A percentile compares a stretch with the other conserved stretches of the same genome.
These are phyloP conservation scores for Annulohypoxylon bovei DNA, from an alignment of 495 filamentous ascomycete species.

Conservation along the genomic window DNA sequence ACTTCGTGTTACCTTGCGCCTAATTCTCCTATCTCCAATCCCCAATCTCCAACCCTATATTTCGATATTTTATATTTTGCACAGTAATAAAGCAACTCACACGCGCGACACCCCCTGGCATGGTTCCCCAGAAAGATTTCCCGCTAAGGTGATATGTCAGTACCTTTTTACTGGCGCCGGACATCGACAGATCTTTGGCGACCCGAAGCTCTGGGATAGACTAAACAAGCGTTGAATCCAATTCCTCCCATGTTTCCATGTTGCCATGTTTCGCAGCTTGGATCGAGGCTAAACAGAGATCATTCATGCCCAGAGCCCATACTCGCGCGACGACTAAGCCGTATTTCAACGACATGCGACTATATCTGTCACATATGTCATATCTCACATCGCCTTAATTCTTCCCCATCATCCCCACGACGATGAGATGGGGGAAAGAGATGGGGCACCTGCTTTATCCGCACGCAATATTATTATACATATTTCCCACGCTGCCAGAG, in stretches of 20 bases:
- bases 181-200: constrained; percentile 47
- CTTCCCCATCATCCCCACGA: background rate
- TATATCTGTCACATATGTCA: constrained; percentile 16
- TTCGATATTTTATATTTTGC: constrained; percentile 25
- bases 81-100: constrained; percentile 22
- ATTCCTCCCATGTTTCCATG: constrained; percentile 34
- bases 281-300: constrained; percentile 43
- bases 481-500: constrained; percentile 19
- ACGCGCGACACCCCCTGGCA: constrained; percentile 22
- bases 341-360: constrained; percentile 37
- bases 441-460: constrained; percentile 9
- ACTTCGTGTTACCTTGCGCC: constrained; percentile 29
- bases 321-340: constrained; percentile 32
- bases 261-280: constrained; percentile 34
- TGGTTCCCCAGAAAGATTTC: constrained; percentile 50
- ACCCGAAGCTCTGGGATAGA: constrained; percentile 48
- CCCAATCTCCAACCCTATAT: constrained; percentile 18
- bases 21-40: background rate
- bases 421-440: background rate
- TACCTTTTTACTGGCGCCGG: constrained; percentile 40
- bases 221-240: constrained; percentile 50
- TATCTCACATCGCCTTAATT: background rate
- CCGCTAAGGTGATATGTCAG: constrained; percentile 50
- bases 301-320: constrained; percentile 37
- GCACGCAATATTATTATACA: constrained; percentile 7